Base-by-base conservation (phyloP, 371 early-diverging fungal genomes). In the Sanchytrium tribonematis region DNA sequence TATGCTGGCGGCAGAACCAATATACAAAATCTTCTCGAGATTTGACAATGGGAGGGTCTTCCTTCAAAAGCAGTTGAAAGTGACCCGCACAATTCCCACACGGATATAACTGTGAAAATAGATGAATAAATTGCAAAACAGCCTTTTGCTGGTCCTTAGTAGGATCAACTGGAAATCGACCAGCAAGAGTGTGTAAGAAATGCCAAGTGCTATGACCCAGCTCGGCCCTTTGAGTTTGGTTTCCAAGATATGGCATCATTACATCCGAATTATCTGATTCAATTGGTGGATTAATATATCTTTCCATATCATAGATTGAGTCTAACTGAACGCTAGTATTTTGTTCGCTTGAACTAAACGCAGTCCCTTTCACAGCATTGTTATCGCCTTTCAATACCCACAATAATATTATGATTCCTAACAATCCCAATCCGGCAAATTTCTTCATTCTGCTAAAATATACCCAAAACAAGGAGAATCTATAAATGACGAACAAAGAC, bases 1-100 rank as follows among this genome's bases (percentile, higher is more conserved):
- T 99, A 78, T 99, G 98, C 69, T 89, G 81, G 66, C 85, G 80
- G 78, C 99, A 99, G 69, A 97, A 74, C 96, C 97, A 99, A 75
- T 81, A 78, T 32, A 82, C 80, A 68, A 98, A 80, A 17, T 80
- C 83, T 29, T 75, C 75, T 27, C 89, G 84, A 29, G 83, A 82
- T 2, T 78, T 81, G 0, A 93, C 89, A 66, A 83, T 76, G 17
- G 98, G 97, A n/a, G 95, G 96, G 70, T 87, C 80, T 66, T 81
- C 75, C 29, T 83, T 80, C 27, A 97, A 74, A n/a, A 83, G 83
- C 29, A 82, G 75, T 70, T 73, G 71, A 66, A 77, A 75, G 71
- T 77, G 75, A 31, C 70, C 71, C 12, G 72, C 48, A 69, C 98
- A 77, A 22, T 75, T 74, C 29, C 70, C 74, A 69, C 78, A 77